Evolutionary conservation across 2,329 filamentous ascomycete genomes (phyloP), one percentile per base, ranked within the genome.

Genomic region (Cryphonectria parasitica): DNA sequence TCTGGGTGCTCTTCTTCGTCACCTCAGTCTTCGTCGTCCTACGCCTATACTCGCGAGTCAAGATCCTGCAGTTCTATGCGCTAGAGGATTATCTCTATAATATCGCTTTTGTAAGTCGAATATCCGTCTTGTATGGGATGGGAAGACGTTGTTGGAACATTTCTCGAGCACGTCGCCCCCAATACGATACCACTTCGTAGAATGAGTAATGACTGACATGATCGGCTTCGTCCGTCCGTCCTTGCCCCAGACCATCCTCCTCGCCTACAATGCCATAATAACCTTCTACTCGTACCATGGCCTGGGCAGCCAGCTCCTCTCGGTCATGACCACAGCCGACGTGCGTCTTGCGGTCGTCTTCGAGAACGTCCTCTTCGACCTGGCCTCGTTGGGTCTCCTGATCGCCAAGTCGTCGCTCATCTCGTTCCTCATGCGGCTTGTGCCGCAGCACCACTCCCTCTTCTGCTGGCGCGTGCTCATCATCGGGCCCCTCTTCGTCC

Each of bases 31-130:
- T 72, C 19, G 71, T 72, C 36, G 56, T 67, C 49, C 68, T 72
- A 31, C 71, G 71, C 36, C 34, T 72, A 2, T 72, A 66, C 41
- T 72, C 71, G 19, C 66, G 71, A 0, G 28, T 72, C 63, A 72
- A 71, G 62, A 70, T 72, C 25, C 66, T 72, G 45, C 71, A 72
- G 22, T 72, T 72, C 66, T 72, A 72, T n/a, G 69, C 71, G n/a
- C 54, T 68, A 22, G 71, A 72, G 22, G 71, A 72, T 52, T 71
- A 72, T 22, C 69, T 72, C 6, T 72, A 72, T 28, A 72, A 72
- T n/a, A 22, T 71, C 39, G 71, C 71, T 7, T 72, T 72, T 45
- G 71, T 72, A 36, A 68, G 71, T 36, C 13, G 22, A 36, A n/a
- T 22, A n/a, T 61, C 13, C 7, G 41, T 41, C 31, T 36, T 60